These are phyloP conservation scores for Eutrema salsugineum DNA, from an alignment of 441 rosid species.

Conservation along the genomic window DNA sequence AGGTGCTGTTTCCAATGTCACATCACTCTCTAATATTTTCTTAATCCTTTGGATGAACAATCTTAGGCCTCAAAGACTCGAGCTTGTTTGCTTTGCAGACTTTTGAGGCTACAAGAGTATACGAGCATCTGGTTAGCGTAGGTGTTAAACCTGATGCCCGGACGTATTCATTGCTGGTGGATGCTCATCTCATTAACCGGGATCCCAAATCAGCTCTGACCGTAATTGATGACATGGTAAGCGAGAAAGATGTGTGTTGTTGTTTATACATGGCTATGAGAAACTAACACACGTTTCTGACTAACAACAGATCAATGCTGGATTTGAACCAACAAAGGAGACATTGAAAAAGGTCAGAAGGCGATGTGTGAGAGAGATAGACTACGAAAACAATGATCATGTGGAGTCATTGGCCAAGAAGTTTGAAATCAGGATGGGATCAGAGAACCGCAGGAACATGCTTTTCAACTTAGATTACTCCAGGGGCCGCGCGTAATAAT, in stretches of 20 bases:
- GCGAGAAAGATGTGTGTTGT: neutral
- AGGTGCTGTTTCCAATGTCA: conserved; percentile 45
- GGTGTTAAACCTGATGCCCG: conserved; percentile 79
- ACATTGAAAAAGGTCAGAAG: conserved; percentile 76
- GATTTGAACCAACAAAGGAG: conserved; percentile 79
- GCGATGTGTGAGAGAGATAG: conserved; percentile 81
- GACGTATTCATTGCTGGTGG: conserved; percentile 81
- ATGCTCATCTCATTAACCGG: conserved; percentile 83
- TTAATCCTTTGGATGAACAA: neutral
- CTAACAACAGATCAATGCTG: conserved; percentile 61
- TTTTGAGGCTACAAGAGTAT: conserved; percentile 79
- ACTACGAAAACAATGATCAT: conserved; percentile 54
- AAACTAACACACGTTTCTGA: conserved; percentile 16
- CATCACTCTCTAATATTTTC: neutral
- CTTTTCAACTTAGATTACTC: conserved; percentile 72
- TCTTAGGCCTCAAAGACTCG: neutral
- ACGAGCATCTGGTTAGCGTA: conserved; percentile 69
- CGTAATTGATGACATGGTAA: conserved; percentile 75
- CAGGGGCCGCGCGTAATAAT: conserved; percentile 41
- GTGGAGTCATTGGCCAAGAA: conserved; percentile 57
- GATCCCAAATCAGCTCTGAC: conserved; percentile 83
- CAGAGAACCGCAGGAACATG: conserved; percentile 65
- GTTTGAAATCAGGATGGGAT: conserved; percentile 61
- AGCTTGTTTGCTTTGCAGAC: conserved; percentile 49
- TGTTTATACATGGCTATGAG: neutral